Evolutionary conservation across 371 early-diverging fungal genomes (phyloP).

Genomic region (Mucor indicus): DNA sequence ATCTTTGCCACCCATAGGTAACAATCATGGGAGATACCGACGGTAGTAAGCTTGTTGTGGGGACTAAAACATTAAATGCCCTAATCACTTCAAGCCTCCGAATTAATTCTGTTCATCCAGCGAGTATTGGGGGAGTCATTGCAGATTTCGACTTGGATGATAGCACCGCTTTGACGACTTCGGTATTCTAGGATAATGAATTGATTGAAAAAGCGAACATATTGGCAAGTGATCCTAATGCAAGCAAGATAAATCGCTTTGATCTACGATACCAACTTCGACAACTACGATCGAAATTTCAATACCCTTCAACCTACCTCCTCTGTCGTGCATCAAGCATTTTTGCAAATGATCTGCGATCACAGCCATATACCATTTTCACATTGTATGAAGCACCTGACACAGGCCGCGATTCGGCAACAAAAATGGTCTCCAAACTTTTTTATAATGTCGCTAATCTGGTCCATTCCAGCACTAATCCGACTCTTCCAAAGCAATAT

Average conservation of each 20-base stretch:
- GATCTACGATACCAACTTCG: slow-evolving; percentile 16
- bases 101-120: slow-evolving; percentile 9
- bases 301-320: slow-evolving; percentile 14
- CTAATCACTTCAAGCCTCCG: slow-evolving; percentile 22
- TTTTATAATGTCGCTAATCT: slow-evolving; percentile 4
- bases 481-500: slow-evolving; percentile 6
- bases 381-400: slow-evolving; percentile 7
- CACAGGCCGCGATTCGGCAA: slow-evolving; percentile 8
- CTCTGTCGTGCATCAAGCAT: slow-evolving; percentile 14
- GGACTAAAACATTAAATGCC: slow-evolving; percentile 19
- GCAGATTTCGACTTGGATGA: slow-evolving; percentile 8
- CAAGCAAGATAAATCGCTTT: slow-evolving; percentile 10
- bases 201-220: slow-evolving; percentile 3
- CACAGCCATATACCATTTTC: slow-evolving; percentile 18
- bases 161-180: slow-evolving; percentile 1
- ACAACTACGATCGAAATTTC: slow-evolving; percentile 16
- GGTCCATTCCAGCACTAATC: slow-evolving; percentile 11
- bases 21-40: too few relatives aligned
- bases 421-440: slow-evolving; percentile 13
- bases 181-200: slow-evolving; percentile 5
- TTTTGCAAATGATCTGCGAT: slow-evolving; percentile 14
- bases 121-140: slow-evolving; percentile 7
- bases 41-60: slow-evolving; percentile 15
- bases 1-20: slow-evolving; percentile 18
- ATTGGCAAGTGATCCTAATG: slow-evolving; percentile 6